Conservation (phyloP, 805 yeast species). For the Candida verbasci region DNA sequence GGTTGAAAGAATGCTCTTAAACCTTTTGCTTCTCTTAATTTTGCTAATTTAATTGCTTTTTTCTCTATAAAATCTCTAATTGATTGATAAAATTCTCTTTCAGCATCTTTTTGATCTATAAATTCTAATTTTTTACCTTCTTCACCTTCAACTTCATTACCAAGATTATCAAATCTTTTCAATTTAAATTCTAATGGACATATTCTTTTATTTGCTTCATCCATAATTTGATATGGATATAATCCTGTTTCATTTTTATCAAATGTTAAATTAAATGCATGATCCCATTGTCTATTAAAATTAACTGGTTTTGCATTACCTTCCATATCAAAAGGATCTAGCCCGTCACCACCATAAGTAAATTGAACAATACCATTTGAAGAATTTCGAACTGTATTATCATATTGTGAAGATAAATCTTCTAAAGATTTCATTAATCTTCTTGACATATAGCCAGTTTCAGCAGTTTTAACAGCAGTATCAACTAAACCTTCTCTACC, state of each 20-base stretch:
- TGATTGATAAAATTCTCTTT: slow-evolving; percentile 77
- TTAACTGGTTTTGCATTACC: slow-evolving; percentile 97
- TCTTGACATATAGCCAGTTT: slow-evolving; percentile 98
- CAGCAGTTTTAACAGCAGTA: slow-evolving; percentile 99
- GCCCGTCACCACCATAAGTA: slow-evolving; percentile 97
- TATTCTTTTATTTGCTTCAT: slow-evolving; percentile 51
- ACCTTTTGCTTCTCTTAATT: slow-evolving; percentile 50
- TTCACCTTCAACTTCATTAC: slow-evolving; percentile 41
- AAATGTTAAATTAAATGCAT: slow-evolving; percentile 72
- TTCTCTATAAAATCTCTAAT: slow-evolving; percentile 57
- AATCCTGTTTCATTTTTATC: slow-evolving; percentile 50
- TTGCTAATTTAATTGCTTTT: slow-evolving; percentile 56
- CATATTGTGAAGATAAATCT: slow-evolving; percentile 91
- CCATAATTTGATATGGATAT: slow-evolving; percentile 65
- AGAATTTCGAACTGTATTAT: slow-evolving; percentile 91
- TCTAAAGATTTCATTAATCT: slow-evolving; percentile 96
- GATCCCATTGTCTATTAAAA: slow-evolving; percentile 92
- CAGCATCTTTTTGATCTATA: slow-evolving; percentile 85
- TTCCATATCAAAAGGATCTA: slow-evolving; percentile 98
- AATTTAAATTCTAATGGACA: slow-evolving; percentile 57
- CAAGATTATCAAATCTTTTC: slow-evolving; percentile 69
- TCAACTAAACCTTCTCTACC: slow-evolving; percentile 99
- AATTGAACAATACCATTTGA: slow-evolving; percentile 96
- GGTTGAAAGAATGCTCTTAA: slow-evolving; percentile 41
- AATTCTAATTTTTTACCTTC: slow-evolving; percentile 50